These are phyloP conservation scores for Wickerhamomyces bisporus DNA, from an alignment of 805 yeast species.

Conservation along the genomic window DNA sequence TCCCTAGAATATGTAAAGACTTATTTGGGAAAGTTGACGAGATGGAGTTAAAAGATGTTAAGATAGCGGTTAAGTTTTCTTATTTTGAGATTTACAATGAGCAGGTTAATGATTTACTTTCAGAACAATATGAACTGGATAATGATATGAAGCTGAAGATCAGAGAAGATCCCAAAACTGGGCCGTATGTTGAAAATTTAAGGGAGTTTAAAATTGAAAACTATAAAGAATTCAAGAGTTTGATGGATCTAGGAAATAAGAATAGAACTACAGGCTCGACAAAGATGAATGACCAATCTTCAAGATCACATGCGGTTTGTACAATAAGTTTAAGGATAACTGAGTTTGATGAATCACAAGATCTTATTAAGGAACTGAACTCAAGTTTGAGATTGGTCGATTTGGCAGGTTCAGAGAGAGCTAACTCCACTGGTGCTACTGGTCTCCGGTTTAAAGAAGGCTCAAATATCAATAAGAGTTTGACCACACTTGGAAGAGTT, in stretches of 20 bases:
- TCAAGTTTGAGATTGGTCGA: constrained; percentile 70
- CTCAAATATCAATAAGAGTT: constrained; percentile 67
- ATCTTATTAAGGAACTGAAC: constrained; percentile 40
- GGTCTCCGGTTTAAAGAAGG: constrained; percentile 69
- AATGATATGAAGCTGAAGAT: constrained; percentile 30
- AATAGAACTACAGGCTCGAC: constrained; percentile 69
- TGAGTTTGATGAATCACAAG: constrained; percentile 33
- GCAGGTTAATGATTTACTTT: constrained; percentile 60
- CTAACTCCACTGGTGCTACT: constrained; percentile 54
- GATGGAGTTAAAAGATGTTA: constrained; percentile 27
- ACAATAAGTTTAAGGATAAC: constrained; percentile 60
- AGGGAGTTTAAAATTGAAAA: constrained; percentile 44
- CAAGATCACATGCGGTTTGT: constrained; percentile 79
- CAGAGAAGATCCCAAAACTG: constrained; percentile 59
- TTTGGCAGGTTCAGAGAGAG: constrained; percentile 79
- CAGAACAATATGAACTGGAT: constrained; percentile 6
- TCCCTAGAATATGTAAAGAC: constrained; percentile 54
- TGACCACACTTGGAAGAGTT: constrained; percentile 75
- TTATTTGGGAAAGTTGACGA: constrained; percentile 39
- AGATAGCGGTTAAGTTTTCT: constrained; percentile 45
- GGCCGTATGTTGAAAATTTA: constrained; percentile 70
- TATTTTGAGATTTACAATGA: constrained; percentile 78
- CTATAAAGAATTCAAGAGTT: constrained; percentile 43
- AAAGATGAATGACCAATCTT: constrained; percentile 63
- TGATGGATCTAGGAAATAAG: constrained; percentile 46